Percentiles rank a stretch among this genome's conserved stretches.
These are phyloP conservation scores for Aureobasidium uvarum DNA, from an alignment of 2,329 filamentous ascomycete genomes.

Conservation along the genomic window DNA sequence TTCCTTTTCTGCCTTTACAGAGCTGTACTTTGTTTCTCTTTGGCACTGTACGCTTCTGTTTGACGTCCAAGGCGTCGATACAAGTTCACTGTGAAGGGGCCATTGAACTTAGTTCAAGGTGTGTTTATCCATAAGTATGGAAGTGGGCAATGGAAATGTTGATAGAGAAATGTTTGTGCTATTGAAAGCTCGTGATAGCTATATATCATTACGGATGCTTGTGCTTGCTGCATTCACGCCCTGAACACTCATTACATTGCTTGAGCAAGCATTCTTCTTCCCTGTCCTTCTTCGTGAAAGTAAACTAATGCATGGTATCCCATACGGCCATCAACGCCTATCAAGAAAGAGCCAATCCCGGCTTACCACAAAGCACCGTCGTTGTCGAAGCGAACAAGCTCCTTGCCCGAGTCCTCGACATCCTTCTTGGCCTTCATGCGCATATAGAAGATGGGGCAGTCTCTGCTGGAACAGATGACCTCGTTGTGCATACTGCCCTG, in stretches of 20 bases:
- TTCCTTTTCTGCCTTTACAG: too few relatives aligned
- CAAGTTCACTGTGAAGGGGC: not conserved
- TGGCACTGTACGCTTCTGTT: too few relatives aligned
- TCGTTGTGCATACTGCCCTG: conserved; percentile 98
- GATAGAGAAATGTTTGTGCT: not conserved
- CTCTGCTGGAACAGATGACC: conserved; percentile 92
- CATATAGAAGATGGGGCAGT: conserved; percentile 99
- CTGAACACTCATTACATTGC: not conserved
- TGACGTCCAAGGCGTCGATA: too few relatives aligned
- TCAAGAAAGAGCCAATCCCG: too few relatives aligned
- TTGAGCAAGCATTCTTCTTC: not conserved
- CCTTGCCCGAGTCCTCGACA: conserved; percentile 89
- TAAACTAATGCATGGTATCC: not conserved
- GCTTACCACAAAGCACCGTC: conserved; percentile 68
- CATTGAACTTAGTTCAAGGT: not conserved
- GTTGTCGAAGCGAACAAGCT: conserved; percentile 83
- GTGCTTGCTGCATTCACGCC: not conserved
- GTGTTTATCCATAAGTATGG: not conserved
- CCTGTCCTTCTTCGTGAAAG: not conserved
- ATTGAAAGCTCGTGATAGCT: not conserved
- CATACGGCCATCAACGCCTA: conserved; percentile 8
- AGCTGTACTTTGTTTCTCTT: too few relatives aligned
- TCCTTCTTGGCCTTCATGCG: conserved; percentile 99
- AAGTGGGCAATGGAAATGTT: not conserved
- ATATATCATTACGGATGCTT: conserved; percentile 1